Evolutionary conservation across 768 basidiomycete genomes (phyloP), one percentile per base, ranked within the genome.

Genomic region (Boletus patriciae): DNA sequence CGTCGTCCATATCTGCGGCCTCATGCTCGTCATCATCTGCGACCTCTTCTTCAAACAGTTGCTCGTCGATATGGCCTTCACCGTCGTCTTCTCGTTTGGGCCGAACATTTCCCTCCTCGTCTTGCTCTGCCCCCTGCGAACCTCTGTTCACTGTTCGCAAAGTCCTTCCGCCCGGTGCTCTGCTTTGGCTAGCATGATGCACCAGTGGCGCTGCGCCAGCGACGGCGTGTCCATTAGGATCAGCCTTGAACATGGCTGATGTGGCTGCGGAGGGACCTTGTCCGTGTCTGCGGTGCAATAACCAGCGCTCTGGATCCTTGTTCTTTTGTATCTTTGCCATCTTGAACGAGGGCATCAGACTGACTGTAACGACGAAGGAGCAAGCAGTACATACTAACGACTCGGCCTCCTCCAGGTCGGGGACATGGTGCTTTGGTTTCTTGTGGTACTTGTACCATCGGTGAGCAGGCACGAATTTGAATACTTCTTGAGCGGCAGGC

Each of bases 391-490:
- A 74, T 81, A 84, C 90, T 72, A 80, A 76, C 66, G 78, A 84
- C 80, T 81, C 92, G 64, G 77, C 87, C 74, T 77, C 85, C 74
- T 77, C 88, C 73, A 79, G 78, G 40, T 82, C 82, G 43, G 86
- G 87, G 16, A 90, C 75, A 65, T 84, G 80, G 64, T 92, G 85
- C 64, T 85, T 87, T 42, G 89, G 80, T 62, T 85, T 86, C 78
- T 92, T 92, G 74, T 90, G 90, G 69, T 94, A 94, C 72, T 92
- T 92, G 79, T 94, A 95, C 90, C 90, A 94, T 43, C 92, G 81
- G 69, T 92, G 84, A 6, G 90, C 85, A 15, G 92, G 88, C 12
- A 95, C 87, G 72, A 94, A 92, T 67, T 90, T 87, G 79, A 95
- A 94, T 38, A 86, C 80, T 55, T 92, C 85, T 65, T 86, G 85